Evolutionary conservation across 495 filamentous ascomycete genomes (phyloP).

Genomic region (Neurospora cerealis): DNA sequence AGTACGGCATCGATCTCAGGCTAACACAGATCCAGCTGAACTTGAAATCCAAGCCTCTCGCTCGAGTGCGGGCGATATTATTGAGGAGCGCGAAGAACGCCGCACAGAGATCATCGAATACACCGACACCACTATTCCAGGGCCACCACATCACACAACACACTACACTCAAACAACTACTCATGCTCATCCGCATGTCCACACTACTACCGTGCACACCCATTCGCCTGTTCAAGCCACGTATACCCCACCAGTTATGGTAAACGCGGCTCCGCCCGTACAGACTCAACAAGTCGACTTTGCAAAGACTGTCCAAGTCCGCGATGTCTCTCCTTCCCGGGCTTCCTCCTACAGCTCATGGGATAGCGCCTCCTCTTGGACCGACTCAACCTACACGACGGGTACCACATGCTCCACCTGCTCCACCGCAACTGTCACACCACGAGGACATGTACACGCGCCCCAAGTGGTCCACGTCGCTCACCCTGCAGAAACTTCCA

Average conservation of each 20-base stretch:
- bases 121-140: background rate
- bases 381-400: slow-evolving; percentile 7
- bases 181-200: background rate
- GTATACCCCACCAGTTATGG: slow-evolving; percentile 22
- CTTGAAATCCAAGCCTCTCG: slow-evolving; percentile 28
- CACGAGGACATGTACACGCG: slow-evolving; percentile 10
- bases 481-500: slow-evolving; percentile 29
- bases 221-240: slow-evolving; percentile 13
- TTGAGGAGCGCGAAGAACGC: slow-evolving; percentile 26
- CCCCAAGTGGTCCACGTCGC: slow-evolving; percentile 23
- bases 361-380: slow-evolving; percentile 12
- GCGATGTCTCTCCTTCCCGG: slow-evolving; percentile 30
- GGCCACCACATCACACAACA: slow-evolving; percentile 7
- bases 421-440: background rate
- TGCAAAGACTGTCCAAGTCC: slow-evolving; percentile 27
- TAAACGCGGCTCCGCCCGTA: slow-evolving; percentile 32
- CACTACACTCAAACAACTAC: background rate
- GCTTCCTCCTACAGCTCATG: slow-evolving; percentile 19
- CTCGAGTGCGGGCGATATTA: slow-evolving; percentile 23
- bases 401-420: background rate
- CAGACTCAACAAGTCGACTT: slow-evolving; percentile 27
- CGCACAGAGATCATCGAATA: slow-evolving; percentile 20
- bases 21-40: slow-evolving; percentile 24
- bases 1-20: background rate
- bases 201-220: slow-evolving; percentile 14